Percentiles rank a stretch among this genome's conserved stretches.
phyloP scores from a whole-genome alignment of 2,329 filamentous ascomycete genomes.

The Claviceps digitariae region DNA sequence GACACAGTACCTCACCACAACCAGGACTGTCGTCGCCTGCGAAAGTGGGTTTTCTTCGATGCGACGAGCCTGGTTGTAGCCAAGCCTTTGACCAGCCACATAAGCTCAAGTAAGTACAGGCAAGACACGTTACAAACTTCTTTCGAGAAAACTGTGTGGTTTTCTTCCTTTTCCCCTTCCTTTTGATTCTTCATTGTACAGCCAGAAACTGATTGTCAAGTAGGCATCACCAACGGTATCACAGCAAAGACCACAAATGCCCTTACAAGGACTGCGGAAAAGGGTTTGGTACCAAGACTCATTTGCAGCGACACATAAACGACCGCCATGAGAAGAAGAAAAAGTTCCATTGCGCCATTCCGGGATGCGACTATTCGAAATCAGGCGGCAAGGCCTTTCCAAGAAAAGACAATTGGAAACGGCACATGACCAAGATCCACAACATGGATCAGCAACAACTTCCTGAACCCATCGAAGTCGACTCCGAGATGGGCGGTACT shows the following conservation, averaged over 20 bases:
- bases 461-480: slow-evolving; percentile 29
- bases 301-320: slow-evolving; percentile 48
- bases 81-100: slow-evolving; percentile 42
- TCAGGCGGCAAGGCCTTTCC: slow-evolving; percentile 45
- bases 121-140: slow-evolving; percentile 7
- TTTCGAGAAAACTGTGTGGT: too few species aligned
- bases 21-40: slow-evolving; percentile 15
- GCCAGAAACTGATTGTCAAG: slow-evolving; percentile 1
- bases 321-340: slow-evolving; percentile 47
- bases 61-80: slow-evolving; percentile 23
- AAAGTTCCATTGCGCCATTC: slow-evolving; percentile 43
- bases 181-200: too few species aligned
- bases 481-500: slow-evolving; percentile 19
- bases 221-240: slow-evolving; percentile 47
- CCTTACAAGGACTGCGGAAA: slow-evolving; percentile 38
- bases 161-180: too few species aligned
- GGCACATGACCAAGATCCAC: slow-evolving; percentile 50
- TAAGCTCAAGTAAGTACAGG: slow-evolving; percentile 37
- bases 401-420: slow-evolving; percentile 48
- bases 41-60: slow-evolving; percentile 17
- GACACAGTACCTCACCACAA: slow-evolving; percentile 23
- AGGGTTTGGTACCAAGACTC: slow-evolving; percentile 47
- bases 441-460: slow-evolving; percentile 25
- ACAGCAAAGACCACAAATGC: slow-evolving; percentile 46
- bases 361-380: slow-evolving; percentile 41